These are phyloP conservation scores for Trypanosoma cruzi DNA, from an alignment of 208 protist genomes.

Conservation along the genomic window DNA sequence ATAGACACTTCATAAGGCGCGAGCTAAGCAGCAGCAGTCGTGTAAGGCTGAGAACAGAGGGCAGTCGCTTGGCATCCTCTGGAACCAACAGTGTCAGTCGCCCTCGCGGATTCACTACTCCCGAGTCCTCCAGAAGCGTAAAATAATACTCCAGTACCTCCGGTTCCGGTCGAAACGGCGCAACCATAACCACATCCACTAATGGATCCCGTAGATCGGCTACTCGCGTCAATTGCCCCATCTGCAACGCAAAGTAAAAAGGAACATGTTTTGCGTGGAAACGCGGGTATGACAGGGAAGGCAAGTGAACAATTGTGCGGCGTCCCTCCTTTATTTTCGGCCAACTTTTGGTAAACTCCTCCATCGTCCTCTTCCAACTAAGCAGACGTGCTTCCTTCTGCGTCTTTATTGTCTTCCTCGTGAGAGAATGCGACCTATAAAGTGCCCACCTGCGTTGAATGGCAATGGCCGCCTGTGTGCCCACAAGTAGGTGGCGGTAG, in stretches of 20 bases:
- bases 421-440: constrained; percentile 73
- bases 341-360: constrained; percentile 74
- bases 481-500: constrained; percentile 79
- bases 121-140: constrained; percentile 63
- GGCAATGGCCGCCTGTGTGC: constrained; percentile 72
- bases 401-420: constrained; percentile 66
- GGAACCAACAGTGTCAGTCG: constrained; percentile 83
- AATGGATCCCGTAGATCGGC: constrained; percentile 77
- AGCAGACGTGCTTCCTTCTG: constrained; percentile 53
- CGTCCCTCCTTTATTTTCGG: constrained; percentile 52
- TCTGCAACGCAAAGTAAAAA: constrained; percentile 78
- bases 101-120: constrained; percentile 51
- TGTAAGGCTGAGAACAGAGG: constrained; percentile 77
- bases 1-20: constrained; percentile 85
- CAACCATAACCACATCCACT: constrained; percentile 82
- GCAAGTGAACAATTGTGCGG: constrained; percentile 84
- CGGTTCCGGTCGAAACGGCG: constrained; percentile 71
- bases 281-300: constrained; percentile 82
- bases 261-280: constrained; percentile 80
- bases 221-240: constrained; percentile 84
- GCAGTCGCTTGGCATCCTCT: constrained; percentile 72
- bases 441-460: constrained; percentile 88
- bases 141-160: constrained; percentile 87
- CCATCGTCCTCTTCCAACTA: constrained; percentile 85
- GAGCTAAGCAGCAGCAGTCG: constrained; percentile 68